phyloP scores from a whole-genome alignment of 2,329 filamentous ascomycete genomes.

The Thielaviopsis populi region DNA sequence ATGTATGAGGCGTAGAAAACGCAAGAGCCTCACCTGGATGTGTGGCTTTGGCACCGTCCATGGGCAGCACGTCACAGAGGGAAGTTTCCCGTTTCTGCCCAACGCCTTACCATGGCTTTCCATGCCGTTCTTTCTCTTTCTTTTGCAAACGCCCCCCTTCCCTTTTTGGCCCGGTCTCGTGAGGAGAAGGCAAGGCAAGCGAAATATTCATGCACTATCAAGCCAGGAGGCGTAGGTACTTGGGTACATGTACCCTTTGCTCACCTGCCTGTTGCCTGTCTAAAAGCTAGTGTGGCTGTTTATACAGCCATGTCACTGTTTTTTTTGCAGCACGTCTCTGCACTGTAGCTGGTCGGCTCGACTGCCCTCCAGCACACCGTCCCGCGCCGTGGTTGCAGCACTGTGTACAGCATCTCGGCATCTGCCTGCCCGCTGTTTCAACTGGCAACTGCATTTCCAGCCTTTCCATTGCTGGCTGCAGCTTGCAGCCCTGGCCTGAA shows the following conservation, averaged over 20 bases:
- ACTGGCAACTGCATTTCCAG: neutral
- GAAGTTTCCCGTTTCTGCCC: neutral
- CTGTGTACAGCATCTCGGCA: neutral
- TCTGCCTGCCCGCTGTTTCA: neutral
- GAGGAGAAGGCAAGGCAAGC: too few species aligned
- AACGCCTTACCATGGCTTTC: neutral
- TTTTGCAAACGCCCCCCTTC: too few species aligned
- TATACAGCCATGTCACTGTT: neutral
- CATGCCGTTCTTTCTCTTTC: neutral
- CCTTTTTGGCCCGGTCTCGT: too few species aligned
- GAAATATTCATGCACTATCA: too few species aligned
- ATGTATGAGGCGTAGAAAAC: neutral
- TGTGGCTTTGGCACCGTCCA: neutral
- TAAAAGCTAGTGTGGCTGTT: neutral
- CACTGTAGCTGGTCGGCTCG: neutral
- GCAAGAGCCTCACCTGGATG: neutral
- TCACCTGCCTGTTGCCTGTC: too few species aligned
- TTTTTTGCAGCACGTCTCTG: neutral
- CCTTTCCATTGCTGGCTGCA: slow-evolving; percentile 2
- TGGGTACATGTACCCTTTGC: too few species aligned
- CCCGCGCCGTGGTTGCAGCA: neutral
- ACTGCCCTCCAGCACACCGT: neutral
- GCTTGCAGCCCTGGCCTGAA: neutral
- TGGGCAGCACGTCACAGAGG: neutral
- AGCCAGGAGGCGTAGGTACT: too few species aligned